A percentile compares a stretch with the other conserved stretches of the same genome.
Evolutionary conservation across 2,329 filamentous ascomycete species (phyloP).

Genomic region (Aspergillus intermedius): DNA sequence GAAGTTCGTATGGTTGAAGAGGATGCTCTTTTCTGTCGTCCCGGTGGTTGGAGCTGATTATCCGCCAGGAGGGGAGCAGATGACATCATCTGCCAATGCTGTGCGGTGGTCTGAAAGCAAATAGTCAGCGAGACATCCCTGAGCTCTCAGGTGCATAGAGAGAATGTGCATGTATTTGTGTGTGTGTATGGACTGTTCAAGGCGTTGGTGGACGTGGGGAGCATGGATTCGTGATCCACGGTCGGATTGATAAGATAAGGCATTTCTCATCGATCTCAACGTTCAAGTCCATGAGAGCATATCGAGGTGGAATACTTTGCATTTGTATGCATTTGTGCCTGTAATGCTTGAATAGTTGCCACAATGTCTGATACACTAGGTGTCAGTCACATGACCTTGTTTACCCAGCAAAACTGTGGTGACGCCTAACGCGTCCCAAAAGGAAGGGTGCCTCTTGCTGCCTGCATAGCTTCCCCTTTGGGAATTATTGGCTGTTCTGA

Average conservation of each 20-base stretch:
- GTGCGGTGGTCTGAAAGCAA: neutral
- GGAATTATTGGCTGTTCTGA: neutral
- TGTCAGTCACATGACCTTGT: constrained; percentile 4
- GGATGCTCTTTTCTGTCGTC: neutral
- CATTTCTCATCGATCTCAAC: neutral
- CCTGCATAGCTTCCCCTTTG: neutral
- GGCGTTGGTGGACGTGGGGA: too few species aligned
- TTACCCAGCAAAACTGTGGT: neutral
- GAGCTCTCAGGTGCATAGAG: neutral
- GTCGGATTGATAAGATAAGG: neutral
- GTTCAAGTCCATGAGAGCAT: neutral
- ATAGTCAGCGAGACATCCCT: neutral
- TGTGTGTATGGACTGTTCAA: too few species aligned
- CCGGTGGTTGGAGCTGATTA: constrained; percentile 1
- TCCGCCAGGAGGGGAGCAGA: neutral
- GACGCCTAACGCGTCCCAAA: constrained; percentile 5
- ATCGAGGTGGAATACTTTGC: too few species aligned
- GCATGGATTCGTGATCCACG: neutral
- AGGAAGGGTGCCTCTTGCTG: constrained; percentile 1
- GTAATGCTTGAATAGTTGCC: too few species aligned
- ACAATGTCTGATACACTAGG: neutral
- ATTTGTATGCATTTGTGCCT: too few species aligned
- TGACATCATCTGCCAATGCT: neutral
- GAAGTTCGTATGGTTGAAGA: neutral
- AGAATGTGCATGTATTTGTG: too few species aligned